phyloP scores from a whole-genome alignment of 768 basidiomycete species.

The Calocera cornea region DNA sequence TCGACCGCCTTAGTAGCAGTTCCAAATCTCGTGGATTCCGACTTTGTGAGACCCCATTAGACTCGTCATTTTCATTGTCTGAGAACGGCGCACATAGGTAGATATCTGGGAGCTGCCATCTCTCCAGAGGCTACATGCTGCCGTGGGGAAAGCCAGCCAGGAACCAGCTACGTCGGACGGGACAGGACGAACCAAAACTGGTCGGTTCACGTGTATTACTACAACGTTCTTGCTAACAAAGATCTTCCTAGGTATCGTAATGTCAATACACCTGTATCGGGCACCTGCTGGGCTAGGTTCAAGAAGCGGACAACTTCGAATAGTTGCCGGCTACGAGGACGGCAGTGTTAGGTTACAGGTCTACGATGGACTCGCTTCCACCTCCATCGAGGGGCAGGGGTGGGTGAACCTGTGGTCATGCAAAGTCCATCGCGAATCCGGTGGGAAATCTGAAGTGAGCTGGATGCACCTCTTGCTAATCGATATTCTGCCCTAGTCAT shows the following conservation, averaged over 20 bases:
- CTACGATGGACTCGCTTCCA: conserved; percentile 26
- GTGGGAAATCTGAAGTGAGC: conserved; percentile 29
- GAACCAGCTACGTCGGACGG: conserved; percentile 25
- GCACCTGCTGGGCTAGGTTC: conserved; percentile 1
- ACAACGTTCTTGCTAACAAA: neutral
- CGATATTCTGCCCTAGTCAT: conserved; percentile 42
- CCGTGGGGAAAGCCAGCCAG: conserved; percentile 49
- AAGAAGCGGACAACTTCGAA: conserved; percentile 29
- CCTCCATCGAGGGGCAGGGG: conserved; percentile 53
- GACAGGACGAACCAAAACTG: conserved; percentile 42
- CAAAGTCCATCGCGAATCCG: conserved; percentile 57
- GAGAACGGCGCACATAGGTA: conserved; percentile 35
- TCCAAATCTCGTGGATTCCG: conserved; percentile 81
- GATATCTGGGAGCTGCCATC: conserved; percentile 77
- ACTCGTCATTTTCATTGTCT: neutral
- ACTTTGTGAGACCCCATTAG: conserved; percentile 39
- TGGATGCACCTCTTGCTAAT: neutral
- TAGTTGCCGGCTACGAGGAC: conserved; percentile 73
- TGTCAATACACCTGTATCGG: conserved; percentile 64
- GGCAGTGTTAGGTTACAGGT: conserved; percentile 63
- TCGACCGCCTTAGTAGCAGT: conserved; percentile 50
- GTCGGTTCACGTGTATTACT: conserved; percentile 26
- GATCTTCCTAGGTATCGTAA: conserved; percentile 56
- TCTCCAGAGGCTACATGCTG: conserved; percentile 61
- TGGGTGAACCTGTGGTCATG: conserved; percentile 60